Conservation (phyloP, 306 rosid genomes). For the Glycine tomentella region DNA sequence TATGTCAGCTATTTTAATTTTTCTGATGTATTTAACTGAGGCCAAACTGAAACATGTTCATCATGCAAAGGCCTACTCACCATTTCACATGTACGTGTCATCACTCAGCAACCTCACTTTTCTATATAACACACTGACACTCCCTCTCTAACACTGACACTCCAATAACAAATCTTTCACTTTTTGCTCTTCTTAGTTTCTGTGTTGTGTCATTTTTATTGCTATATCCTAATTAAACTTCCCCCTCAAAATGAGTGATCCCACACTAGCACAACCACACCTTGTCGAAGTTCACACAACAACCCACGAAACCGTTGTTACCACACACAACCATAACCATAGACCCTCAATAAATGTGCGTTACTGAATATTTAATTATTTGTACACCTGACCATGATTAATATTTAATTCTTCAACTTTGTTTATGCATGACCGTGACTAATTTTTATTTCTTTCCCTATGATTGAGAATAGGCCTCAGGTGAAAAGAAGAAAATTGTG, state of each 20-base stretch:
- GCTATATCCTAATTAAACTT: background rate
- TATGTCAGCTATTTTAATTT: background rate
- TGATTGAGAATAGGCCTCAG: conserved; percentile 65
- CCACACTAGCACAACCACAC: background rate
- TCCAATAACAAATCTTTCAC: background rate
- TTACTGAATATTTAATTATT: background rate
- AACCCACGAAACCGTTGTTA: background rate
- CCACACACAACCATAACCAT: background rate
- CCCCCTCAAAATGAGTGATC: background rate
- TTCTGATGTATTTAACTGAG: background rate
- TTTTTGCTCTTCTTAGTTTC: background rate
- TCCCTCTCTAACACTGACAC: background rate
- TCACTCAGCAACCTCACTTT: background rate
- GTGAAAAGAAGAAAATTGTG: conserved; percentile 90
- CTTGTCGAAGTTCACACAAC: background rate
- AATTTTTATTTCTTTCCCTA: background rate
- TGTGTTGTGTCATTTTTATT: background rate
- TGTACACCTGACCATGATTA: background rate
- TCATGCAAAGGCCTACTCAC: background rate
- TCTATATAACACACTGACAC: background rate
- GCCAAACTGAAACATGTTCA: conserved; percentile 14
- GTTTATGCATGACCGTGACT: background rate
- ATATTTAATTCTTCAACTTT: background rate
- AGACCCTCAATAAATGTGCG: background rate
- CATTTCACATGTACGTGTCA: background rate